Conservation (phyloP, 129 eudicot genomes). For the Logfia minima region DNA sequence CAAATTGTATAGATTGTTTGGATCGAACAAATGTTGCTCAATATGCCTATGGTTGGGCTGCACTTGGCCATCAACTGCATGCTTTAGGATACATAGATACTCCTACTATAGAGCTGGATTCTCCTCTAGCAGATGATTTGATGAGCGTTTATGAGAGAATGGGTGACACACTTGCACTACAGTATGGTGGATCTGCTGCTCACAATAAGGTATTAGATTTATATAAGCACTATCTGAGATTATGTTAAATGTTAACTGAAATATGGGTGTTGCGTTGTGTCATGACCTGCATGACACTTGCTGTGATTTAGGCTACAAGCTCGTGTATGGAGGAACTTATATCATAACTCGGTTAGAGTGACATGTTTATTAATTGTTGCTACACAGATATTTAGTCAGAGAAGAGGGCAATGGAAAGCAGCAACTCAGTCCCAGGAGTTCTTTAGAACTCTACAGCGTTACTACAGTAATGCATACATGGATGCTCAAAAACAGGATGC, state of each 20-base stretch:
- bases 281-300: neutral
- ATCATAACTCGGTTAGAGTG: neutral
- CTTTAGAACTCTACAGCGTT: conserved; percentile 87
- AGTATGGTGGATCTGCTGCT: conserved; percentile 98
- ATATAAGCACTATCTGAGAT: neutral
- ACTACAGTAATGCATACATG: conserved; percentile 95
- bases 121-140: conserved; percentile 65
- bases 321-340: conserved; percentile 5
- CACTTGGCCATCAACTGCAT: conserved; percentile 87
- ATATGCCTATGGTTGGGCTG: conserved; percentile 92
- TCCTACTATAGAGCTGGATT: conserved; percentile 58
- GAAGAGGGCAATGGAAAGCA: conserved; percentile 96
- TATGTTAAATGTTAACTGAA: conserved; percentile 1
- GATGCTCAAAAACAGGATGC: conserved; percentile 97
- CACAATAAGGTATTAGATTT: conserved; percentile 78
- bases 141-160: conserved; percentile 85
- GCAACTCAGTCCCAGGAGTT: conserved; percentile 93
- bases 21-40: conserved; percentile 98
- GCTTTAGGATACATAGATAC: conserved; percentile 64
- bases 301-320: conserved; percentile 9
- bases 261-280: neutral
- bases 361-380: neutral
- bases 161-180: conserved; percentile 97
- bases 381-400: conserved; percentile 81
- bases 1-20: conserved; percentile 97